phyloP scores from a whole-genome alignment of 345 rosid genomes.

The Bruguiera sexangula region DNA sequence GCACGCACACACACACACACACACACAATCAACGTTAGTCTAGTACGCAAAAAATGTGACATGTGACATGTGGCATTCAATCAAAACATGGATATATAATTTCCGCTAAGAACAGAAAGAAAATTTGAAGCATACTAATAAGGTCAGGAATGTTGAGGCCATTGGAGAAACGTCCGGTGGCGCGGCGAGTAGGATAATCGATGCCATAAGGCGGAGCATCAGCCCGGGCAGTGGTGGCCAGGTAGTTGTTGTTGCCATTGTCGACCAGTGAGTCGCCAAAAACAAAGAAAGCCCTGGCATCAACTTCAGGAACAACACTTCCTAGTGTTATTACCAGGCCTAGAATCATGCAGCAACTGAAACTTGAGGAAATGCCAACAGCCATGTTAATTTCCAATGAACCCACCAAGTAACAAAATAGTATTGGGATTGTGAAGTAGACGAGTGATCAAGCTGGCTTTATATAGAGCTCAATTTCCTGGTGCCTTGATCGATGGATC shows the following conservation, averaged over 20 bases:
- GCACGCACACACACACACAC: neutral
- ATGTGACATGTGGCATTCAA: too few species aligned
- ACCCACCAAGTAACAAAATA: neutral
- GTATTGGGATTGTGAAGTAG: constrained; percentile 5
- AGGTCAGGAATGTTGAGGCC: constrained; percentile 85
- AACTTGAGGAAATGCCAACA: constrained; percentile 14
- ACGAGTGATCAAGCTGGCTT: constrained; percentile 8
- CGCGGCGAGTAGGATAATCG: constrained; percentile 62
- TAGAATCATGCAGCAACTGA: constrained; percentile 8
- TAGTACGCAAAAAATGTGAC: neutral
- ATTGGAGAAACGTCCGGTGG: constrained; percentile 86
- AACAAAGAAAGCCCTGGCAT: constrained; percentile 29
- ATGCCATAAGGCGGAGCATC: constrained; percentile 74
- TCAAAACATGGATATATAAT: too few species aligned
- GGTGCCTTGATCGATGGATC: constrained; percentile 3
- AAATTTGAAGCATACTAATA: constrained; percentile 42
- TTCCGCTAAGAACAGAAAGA: too few species aligned
- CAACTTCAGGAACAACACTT: constrained; percentile 1
- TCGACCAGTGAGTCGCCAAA: constrained; percentile 83
- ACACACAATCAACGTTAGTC: neutral
- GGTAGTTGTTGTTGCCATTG: constrained; percentile 82
- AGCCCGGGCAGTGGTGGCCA: constrained; percentile 76
- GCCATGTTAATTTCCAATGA: constrained; percentile 3
- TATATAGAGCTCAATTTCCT: constrained; percentile 4
- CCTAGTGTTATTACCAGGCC: constrained; percentile 24